These are phyloP conservation scores for Lipomyces oligophaga DNA, from an alignment of 805 yeast species.

Conservation along the genomic window DNA sequence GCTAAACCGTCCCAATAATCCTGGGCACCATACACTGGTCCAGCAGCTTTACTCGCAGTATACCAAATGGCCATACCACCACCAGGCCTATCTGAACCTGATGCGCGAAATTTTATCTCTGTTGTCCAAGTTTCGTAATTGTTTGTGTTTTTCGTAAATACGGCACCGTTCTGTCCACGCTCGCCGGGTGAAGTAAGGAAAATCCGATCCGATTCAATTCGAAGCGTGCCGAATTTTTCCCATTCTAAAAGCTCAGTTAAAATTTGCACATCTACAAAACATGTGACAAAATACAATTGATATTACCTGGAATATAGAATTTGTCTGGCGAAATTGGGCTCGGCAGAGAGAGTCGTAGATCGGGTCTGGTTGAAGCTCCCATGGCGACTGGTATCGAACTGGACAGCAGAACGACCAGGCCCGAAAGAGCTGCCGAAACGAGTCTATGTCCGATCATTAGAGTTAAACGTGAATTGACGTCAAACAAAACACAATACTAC, in stretches of 20 bases:
- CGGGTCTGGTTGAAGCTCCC: too few relatives aligned
- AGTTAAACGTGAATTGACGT: too few relatives aligned
- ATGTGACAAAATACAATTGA: neutral
- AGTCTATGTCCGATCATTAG: too few relatives aligned
- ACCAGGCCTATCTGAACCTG: slow-evolving; percentile 37
- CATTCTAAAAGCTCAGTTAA: slow-evolving; percentile 21
- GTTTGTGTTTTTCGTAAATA: slow-evolving; percentile 37
- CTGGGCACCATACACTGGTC: slow-evolving; percentile 39
- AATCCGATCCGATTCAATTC: slow-evolving; percentile 26
- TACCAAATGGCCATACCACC: slow-evolving; percentile 42
- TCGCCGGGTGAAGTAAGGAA: slow-evolving; percentile 30
- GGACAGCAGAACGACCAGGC: too few relatives aligned
- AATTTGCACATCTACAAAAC: too few relatives aligned
- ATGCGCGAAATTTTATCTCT: slow-evolving; percentile 35
- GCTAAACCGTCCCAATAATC: slow-evolving; percentile 44
- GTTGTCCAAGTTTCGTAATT: slow-evolving; percentile 38
- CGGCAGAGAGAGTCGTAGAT: slow-evolving; percentile 15
- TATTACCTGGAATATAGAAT: slow-evolving; percentile 16
- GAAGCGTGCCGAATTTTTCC: slow-evolving; percentile 30
- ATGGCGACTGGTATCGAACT: too few relatives aligned
- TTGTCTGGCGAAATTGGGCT: slow-evolving; percentile 22
- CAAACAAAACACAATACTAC: too few relatives aligned
- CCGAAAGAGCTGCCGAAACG: too few relatives aligned
- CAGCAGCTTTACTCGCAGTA: slow-evolving; percentile 33
- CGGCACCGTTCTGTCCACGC: slow-evolving; percentile 34